A percentile compares a stretch with the other conserved stretches of the same genome.
phyloP scores from a whole-genome alignment of 371 early-diverging fungal genomes.

The Lichtheimia ornata region DNA sequence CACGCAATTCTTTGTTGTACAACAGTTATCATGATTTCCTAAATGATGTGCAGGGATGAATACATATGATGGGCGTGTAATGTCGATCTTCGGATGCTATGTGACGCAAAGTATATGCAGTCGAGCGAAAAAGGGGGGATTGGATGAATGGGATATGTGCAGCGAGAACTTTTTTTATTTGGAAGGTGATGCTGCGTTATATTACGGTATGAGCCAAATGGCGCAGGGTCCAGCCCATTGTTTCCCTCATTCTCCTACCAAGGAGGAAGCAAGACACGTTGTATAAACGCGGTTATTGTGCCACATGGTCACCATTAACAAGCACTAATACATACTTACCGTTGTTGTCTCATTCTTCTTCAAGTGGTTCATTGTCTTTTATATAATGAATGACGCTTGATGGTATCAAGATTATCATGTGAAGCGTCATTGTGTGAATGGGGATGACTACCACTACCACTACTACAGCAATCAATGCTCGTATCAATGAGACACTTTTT shows the following conservation, averaged over 20 bases:
- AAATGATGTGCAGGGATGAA: too few relatives aligned
- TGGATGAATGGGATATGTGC: too few relatives aligned
- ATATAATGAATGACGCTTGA: background rate
- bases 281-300: background rate
- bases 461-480: background rate
- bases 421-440: background rate
- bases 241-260: conserved; percentile 1
- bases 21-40: too few relatives aligned
- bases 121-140: too few relatives aligned
- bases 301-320: background rate
- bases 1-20: too few relatives aligned
- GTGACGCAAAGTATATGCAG: too few relatives aligned
- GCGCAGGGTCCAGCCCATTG: conserved; percentile 3
- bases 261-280: conserved; percentile 2
- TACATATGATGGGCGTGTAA: too few relatives aligned
- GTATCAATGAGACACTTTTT: too few relatives aligned
- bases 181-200: too few relatives aligned
- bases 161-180: too few relatives aligned
- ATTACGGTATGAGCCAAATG: background rate
- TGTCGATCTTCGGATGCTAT: too few relatives aligned
- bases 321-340: background rate
- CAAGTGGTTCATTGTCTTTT: background rate
- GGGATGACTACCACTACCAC: background rate
- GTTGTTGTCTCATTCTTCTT: conserved; percentile 4
- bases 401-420: background rate